Percentiles rank a stretch among this genome's conserved stretches.
Conservation (phyloP, 768 basidiomycete species). For the Gloeophyllum trabeum region DNA sequence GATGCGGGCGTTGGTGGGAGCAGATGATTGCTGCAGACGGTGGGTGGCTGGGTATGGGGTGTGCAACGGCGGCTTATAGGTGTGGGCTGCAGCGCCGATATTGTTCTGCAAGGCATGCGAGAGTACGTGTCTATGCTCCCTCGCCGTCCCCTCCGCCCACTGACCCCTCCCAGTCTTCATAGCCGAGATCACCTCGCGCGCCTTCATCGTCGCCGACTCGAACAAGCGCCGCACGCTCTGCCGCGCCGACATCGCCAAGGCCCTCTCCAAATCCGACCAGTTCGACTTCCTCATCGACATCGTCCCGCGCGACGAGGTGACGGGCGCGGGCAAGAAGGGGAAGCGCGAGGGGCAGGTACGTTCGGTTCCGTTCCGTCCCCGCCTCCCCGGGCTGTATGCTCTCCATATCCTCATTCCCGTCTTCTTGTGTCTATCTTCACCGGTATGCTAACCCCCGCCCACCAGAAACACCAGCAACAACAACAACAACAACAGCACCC, state of each 20-base stretch:
- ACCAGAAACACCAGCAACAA: too few species aligned
- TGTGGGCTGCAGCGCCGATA: constrained; percentile 57
- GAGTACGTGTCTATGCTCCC: constrained; percentile 43
- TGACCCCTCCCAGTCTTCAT: constrained; percentile 70
- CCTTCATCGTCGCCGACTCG: constrained; percentile 91
- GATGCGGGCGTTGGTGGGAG: neutral
- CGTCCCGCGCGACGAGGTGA: constrained; percentile 71
- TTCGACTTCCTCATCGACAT: constrained; percentile 98
- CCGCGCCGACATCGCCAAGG: constrained; percentile 88
- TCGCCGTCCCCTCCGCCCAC: neutral
- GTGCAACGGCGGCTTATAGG: constrained; percentile 2
- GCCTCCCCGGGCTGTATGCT: too few species aligned
- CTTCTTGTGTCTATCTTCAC: too few species aligned
- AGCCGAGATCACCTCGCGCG: constrained; percentile 89
- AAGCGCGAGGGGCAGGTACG: too few species aligned
- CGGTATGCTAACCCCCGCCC: too few species aligned
- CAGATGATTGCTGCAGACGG: constrained; percentile 99
- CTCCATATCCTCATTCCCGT: too few species aligned
- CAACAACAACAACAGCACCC: too few species aligned
- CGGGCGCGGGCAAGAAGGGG: neutral
- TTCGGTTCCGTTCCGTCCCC: too few species aligned
- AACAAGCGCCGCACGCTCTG: constrained; percentile 95
- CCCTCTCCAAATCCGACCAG: constrained; percentile 85
- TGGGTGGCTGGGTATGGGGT: constrained; percentile 21
- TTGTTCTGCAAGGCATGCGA: constrained; percentile 98